Evolutionary conservation across 108 stramenopile genomes (phyloP).

Genomic region (Licmophora abbreviata): DNA sequence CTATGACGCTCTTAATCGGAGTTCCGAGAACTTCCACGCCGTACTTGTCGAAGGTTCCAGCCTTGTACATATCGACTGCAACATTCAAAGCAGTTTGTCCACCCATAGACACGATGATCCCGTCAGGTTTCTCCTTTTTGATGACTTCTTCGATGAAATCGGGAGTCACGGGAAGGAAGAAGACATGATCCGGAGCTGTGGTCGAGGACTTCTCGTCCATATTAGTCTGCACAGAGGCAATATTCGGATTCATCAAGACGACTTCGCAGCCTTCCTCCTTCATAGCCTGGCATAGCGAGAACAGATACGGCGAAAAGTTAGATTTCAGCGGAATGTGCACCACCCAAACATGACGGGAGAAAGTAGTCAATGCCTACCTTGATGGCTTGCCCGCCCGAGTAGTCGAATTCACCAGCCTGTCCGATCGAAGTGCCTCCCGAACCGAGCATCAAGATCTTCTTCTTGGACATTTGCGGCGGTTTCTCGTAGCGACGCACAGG

Average conservation of each 20-base stretch:
- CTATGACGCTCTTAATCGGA: conserved; percentile 87
- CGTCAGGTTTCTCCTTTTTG: conserved; percentile 95
- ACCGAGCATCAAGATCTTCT: conserved; percentile 97
- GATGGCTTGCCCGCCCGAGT: conserved; percentile 97
- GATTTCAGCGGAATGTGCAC: not conserved
- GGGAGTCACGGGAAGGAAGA: conserved; percentile 95
- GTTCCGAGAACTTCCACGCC: conserved; percentile 93
- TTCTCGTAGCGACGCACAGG: conserved; percentile 59
- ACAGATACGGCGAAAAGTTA: not conserved
- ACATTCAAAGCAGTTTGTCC: conserved; percentile 99
- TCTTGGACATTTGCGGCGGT: conserved; percentile 41
- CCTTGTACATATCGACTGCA: conserved; percentile 86
- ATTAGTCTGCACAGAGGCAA: conserved; percentile 98
- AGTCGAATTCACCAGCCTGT: conserved; percentile 99
- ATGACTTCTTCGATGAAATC: conserved; percentile 95
- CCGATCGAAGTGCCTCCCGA: conserved; percentile 97
- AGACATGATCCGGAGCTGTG: conserved; percentile 92
- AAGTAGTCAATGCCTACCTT: conserved; percentile 41
- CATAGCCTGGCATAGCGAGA: conserved; percentile 53
- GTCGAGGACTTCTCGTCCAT: conserved; percentile 77
- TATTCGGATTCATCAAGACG: conserved; percentile 99
- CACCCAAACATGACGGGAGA: not conserved
- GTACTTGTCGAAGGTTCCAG: conserved; percentile 90
- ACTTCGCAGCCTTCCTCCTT: conserved; percentile 98
- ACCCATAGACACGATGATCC: conserved; percentile 96